Base-by-base conservation (phyloP, 1,284 basidiomycete species). In the Naganishia sp. region DNA sequence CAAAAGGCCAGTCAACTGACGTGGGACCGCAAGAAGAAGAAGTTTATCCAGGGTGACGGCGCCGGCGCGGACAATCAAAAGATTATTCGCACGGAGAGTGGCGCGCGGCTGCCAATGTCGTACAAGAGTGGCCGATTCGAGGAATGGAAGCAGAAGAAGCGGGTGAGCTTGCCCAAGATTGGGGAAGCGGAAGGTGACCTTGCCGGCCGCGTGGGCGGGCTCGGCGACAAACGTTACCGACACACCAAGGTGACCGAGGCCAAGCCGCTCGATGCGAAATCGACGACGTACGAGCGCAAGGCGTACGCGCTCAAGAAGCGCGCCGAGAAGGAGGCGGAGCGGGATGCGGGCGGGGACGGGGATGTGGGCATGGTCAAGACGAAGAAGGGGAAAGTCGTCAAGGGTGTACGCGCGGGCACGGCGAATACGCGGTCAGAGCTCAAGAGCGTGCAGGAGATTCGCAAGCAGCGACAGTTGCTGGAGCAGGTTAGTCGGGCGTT, bases 11-110 rank as follows among this genome's bases (percentile, higher is more conserved):
- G 83, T 69, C 84, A 83, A 67, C 76, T 89, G 67, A 86, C 82
- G 39, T 99, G 96, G 96, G 94, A 98, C 79, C 89, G 90, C 72
- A 97, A 95, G 82, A 95, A 93, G 81, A 97, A 97, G 78, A 93
- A 90, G 74, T 98, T 98, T 72, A 83, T 96, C 47, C 86, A 89
- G 72, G 93, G 92, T 7, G 87, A 88, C 47, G 90, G 90, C 11
- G 84, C 83, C 39, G 94, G 94, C 5, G 86, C 91, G 4, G 94
- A 98, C 78, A 98, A 98, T 77, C 85, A 95, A 73, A 98, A 97
- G 79, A 84, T 99, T 72, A 90, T 99, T 71, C 88, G 86, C 70
- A 94, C 93, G 1, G 96, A 99, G 79, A 93, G 88, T 70, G 96
- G 96, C 0, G 87, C 88, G 17, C 87, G 90, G 55, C 83, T 99